These are phyloP conservation scores for Trichoderma sp. DNA, from an alignment of 2,329 filamentous ascomycete species.

Conservation along the genomic window DNA sequence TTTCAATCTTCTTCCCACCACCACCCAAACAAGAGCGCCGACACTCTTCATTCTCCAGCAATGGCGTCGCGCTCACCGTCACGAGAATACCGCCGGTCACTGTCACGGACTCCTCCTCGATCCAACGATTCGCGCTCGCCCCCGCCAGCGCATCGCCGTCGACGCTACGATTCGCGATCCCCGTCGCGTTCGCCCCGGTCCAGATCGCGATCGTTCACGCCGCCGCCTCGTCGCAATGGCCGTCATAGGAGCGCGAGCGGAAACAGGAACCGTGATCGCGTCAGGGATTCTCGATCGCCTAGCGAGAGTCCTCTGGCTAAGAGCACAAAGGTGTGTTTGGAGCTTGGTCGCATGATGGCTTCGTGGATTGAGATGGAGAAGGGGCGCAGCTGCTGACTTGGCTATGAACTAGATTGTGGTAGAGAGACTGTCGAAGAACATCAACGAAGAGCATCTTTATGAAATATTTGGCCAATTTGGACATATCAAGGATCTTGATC, in stretches of 20 bases:
- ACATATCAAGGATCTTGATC: conserved; percentile 79
- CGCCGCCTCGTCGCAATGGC: conserved; percentile 39
- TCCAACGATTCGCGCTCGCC: conserved; percentile 40
- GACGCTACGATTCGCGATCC: conserved; percentile 40
- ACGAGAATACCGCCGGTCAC: conserved; percentile 38
- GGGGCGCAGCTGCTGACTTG: background rate
- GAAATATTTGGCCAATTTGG: conserved; percentile 94
- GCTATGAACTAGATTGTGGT: conserved; percentile 76
- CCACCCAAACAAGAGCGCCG: background rate
- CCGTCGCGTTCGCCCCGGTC: conserved; percentile 28
- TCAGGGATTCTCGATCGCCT: conserved; percentile 41
- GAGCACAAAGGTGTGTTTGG: conserved; percentile 54
- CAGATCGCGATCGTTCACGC: conserved; percentile 37
- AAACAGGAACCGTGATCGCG: conserved; percentile 40
- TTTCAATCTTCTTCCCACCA: conserved; percentile 1
- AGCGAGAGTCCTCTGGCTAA: conserved; percentile 43
- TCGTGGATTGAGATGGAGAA: background rate
- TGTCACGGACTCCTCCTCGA: conserved; percentile 40
- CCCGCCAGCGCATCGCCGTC: conserved; percentile 29
- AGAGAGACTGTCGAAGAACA: conserved; percentile 92
- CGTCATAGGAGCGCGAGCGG: conserved; percentile 34
- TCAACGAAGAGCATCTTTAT: conserved; percentile 81
- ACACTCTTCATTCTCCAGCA: conserved; percentile 4
- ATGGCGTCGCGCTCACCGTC: conserved; percentile 39
- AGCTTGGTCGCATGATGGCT: background rate